These are phyloP conservation scores for Aspergillus nidulans DNA, from an alignment of 495 filamentous ascomycete genomes.

Conservation along the genomic window DNA sequence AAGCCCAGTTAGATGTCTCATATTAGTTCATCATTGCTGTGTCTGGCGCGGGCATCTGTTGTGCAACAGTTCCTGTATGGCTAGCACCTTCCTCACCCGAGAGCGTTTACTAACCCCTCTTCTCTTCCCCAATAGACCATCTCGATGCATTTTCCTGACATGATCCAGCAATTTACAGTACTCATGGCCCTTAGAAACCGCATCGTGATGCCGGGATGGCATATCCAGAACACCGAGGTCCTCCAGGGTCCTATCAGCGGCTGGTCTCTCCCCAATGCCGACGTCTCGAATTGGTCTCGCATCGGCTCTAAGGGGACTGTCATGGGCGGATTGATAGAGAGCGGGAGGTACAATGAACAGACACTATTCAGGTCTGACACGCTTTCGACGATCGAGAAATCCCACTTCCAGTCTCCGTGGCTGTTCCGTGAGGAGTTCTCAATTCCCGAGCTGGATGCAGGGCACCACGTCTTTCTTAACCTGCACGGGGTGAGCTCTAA, in stretches of 20 bases:
- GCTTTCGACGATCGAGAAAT: slow-evolving; percentile 36
- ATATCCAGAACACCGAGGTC: slow-evolving; percentile 46
- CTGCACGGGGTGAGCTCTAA: slow-evolving; percentile 59
- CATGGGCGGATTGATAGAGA: slow-evolving; percentile 54
- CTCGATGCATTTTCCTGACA: too few relatives aligned
- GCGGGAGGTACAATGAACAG: slow-evolving; percentile 50
- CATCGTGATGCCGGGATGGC: slow-evolving; percentile 50
- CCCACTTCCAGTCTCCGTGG: slow-evolving; percentile 54
- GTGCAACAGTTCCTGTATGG: too few relatives aligned
- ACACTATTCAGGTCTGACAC: slow-evolving; percentile 56
- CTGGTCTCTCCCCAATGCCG: slow-evolving; percentile 43
- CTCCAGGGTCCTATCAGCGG: slow-evolving; percentile 29
- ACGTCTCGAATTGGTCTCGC: slow-evolving; percentile 51
- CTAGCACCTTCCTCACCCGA: too few relatives aligned
- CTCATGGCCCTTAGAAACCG: background rate
- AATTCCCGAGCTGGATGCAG: slow-evolving; percentile 26
- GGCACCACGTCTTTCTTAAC: slow-evolving; percentile 47
- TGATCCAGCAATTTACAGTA: background rate
- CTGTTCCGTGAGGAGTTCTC: slow-evolving; percentile 56
- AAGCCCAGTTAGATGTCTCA: too few relatives aligned
- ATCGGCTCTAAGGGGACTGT: slow-evolving; percentile 50
- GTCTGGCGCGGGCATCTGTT: too few relatives aligned
- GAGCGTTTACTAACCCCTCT: too few relatives aligned
- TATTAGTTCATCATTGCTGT: too few relatives aligned
- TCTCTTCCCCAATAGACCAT: too few relatives aligned